These are phyloP conservation scores for Larix sibirica DNA, from an alignment of 83 land plant genomes.

Conservation along the genomic window DNA sequence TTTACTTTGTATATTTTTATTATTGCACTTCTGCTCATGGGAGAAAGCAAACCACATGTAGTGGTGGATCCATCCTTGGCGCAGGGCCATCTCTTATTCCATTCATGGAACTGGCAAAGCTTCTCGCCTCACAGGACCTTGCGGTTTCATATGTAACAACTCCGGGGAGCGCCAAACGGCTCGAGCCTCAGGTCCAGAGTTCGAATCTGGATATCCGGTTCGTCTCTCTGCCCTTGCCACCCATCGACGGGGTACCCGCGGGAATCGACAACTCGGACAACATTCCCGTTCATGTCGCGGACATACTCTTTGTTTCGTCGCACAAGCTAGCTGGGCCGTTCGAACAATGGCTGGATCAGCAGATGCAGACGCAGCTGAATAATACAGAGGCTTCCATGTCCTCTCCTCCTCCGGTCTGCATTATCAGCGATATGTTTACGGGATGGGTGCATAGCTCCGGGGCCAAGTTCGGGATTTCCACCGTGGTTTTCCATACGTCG, in stretches of 20 bases:
- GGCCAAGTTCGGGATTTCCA: not conserved
- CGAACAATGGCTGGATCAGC: not conserved
- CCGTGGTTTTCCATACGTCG: not conserved
- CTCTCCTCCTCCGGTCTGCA: not conserved
- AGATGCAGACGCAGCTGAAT: no score
- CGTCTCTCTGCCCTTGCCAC: not conserved
- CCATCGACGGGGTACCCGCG: not conserved
- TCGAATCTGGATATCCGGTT: not conserved
- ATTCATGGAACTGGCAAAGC: slow-evolving; percentile 36
- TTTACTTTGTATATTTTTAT: no score
- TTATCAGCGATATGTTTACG: not conserved
- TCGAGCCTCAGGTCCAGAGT: not conserved
- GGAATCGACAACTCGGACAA: not conserved
- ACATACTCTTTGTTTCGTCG: not conserved
- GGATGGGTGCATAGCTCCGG: not conserved
- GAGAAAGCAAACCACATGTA: not conserved
- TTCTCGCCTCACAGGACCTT: slow-evolving; percentile 3
- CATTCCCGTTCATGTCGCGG: not conserved
- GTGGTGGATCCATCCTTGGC: slow-evolving; percentile 37
- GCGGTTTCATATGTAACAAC: not conserved
- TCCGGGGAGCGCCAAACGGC: not conserved
- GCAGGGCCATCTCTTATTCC: slow-evolving; percentile 54
- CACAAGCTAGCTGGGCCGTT: not conserved
- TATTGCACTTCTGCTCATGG: no score
- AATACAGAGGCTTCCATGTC: not conserved